These are phyloP conservation scores for Deinandra increscens DNA, from an alignment of 129 eudicot genomes.

Conservation along the genomic window DNA sequence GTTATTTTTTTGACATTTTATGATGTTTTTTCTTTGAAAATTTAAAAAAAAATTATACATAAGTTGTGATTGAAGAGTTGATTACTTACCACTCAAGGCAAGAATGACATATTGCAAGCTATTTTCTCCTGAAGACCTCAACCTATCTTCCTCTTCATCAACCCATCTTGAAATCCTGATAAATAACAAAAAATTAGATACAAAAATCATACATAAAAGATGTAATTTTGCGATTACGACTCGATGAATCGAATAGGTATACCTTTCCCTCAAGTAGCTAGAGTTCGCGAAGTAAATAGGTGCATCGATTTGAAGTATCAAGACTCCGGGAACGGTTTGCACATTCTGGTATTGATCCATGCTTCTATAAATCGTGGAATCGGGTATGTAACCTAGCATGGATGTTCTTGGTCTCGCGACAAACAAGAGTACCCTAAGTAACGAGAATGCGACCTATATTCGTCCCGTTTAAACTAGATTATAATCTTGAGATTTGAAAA, in stretches of 20 bases:
- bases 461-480: not conserved
- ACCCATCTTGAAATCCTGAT: constrained; percentile 83
- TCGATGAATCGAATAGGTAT: not conserved
- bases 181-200: not conserved
- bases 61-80: not conserved
- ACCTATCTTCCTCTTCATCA: constrained; percentile 77
- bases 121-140: constrained; percentile 49
- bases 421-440: constrained; percentile 66
- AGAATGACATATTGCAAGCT: constrained; percentile 66
- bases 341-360: constrained; percentile 81
- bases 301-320: constrained; percentile 76
- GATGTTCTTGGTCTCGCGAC: constrained; percentile 74
- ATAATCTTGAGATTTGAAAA: not conserved
- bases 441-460: constrained; percentile 68
- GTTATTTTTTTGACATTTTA: not conserved
- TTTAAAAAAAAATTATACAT: not conserved
- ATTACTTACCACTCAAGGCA: constrained; percentile 69
- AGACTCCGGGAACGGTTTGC: constrained; percentile 50
- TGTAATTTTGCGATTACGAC: not conserved
- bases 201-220: not conserved
- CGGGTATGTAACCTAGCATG: constrained; percentile 65
- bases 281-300: constrained; percentile 86
- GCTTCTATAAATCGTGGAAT: constrained; percentile 59
- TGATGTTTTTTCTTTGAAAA: no score
- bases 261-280: constrained; percentile 84